Evolutionary conservation across 2,329 filamentous ascomycete species (phyloP), one percentile per base, ranked within the genome.

Genomic region (Colletotrichum filicis): DNA sequence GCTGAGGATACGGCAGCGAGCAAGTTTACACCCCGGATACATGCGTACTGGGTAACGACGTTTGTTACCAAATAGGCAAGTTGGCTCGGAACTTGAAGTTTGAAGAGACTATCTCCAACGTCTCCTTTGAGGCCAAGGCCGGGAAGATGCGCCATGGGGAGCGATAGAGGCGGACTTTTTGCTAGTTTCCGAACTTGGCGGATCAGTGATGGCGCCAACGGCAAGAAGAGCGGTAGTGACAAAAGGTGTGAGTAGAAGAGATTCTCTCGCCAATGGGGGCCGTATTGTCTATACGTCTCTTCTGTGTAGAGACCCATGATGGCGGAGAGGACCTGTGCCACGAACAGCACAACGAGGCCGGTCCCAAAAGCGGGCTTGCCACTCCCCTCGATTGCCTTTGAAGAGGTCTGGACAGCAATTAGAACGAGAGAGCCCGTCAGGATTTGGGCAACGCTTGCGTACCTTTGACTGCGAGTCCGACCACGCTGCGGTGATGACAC

Each of bases 221-320:
- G 93, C 2, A 93, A 78, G 79, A 96, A 97, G 26, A 97, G 86
- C 0, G 94, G 93, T 56, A 97, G 84, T 0, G 93, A 94, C 26
- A 96, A 87, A 8, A 94, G 81, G 76, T 93, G 92, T 1, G 94
- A 97, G 85, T 98, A 99, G 85, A 99, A 98, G 14, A 99, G 88
- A 76, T 98, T 98, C 82, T 98, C 97, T 77, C 93, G 93, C 95
- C 97, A 98, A 81, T 97, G 93, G 35, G 94, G 93, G 6, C 95
- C 95, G 82, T 98, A 95, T 69, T 89, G 89, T 71, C 89, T 89
- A 84, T 98, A 99, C 1, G 95, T 94, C 76, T 95, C 92, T 81
- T 99, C 95, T 0, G 96, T 96, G 81, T 98, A 98, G 35, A 98
- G 89, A 5, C 97, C 97, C 93, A 98, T 98, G 79, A 95, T 93